Evolutionary conservation across 2,329 filamentous ascomycete species (phyloP), one percentile per base, ranked within the genome.

Genomic region (Paecilomyces formosus): DNA sequence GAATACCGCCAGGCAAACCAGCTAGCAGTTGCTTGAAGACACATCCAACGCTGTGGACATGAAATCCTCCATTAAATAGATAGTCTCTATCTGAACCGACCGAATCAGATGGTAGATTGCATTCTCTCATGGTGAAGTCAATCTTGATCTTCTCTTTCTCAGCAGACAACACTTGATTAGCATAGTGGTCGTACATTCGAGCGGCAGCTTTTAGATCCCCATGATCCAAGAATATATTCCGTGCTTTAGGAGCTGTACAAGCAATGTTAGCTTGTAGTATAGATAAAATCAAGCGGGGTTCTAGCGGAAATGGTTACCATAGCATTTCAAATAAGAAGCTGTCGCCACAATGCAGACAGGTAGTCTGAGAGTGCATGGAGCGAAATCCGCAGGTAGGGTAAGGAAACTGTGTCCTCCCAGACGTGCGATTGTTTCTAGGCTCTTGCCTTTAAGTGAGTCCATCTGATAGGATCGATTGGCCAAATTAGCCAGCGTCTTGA

Each of bases 281-380:
- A 30, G 30, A 28, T 22, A 53, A 54, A 53, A 58, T 33, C 18
- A 11, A 49, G 18, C 53, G 57, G 61, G 3, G 31, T 24, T 12
- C 35, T 28, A 7, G 31, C 11, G 49, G 39, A n/a, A 49, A 51
- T 1, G 53, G 65, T 60, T 67, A 77, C 75, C 73, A 62, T 73
- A 64, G 52, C 64, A 61, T 54, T 68, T 63, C 56, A 79, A 58
- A 61, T 74, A 76, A 21, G 64, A 63, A 12, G 72, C 66, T n/a
- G 70, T 72, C 28, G 75, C 74, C 33, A 76, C 76, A 58, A 79
- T 72, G 54, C 74, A 77, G n/a, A 71, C 71, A 1, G 77, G 77
- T 15, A 79, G 65, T 52, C 68, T 68, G 55, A 78, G 64, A 3
- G 69, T 65, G 12, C 66, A 66, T n/a, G 76, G 74, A 3, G 70